Evolutionary conservation across 129 eudicot genomes (phyloP).

Genomic region (Heracleum sosnowskyi): DNA sequence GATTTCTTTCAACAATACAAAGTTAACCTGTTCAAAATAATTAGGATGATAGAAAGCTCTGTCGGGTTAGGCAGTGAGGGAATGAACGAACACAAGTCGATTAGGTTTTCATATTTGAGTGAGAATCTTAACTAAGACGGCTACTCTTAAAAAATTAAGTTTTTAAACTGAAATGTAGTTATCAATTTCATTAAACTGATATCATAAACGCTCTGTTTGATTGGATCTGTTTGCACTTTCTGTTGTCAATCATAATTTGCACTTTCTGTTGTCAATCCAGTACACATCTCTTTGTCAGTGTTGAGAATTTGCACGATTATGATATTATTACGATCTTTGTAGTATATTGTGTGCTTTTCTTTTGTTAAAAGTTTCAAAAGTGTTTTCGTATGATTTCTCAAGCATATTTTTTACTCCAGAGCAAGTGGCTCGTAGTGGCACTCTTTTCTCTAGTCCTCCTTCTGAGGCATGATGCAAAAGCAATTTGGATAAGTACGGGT

Average conservation of each 20-base stretch:
- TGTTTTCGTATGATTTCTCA: background rate
- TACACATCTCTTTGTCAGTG: background rate
- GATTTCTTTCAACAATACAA: too few relatives aligned
- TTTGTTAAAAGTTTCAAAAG: background rate
- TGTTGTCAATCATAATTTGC: background rate
- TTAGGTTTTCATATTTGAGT: too few relatives aligned
- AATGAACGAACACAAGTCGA: too few relatives aligned
- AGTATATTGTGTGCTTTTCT: background rate
- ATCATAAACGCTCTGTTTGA: background rate
- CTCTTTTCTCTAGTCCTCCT: conserved; percentile 32
- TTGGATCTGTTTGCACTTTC: background rate
- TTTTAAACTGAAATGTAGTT: background rate
- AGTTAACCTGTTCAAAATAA: too few relatives aligned
- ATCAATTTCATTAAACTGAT: background rate
- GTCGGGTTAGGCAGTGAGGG: too few relatives aligned
- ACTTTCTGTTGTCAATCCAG: background rate
- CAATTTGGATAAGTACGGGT: conserved; percentile 58
- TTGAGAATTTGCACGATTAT: background rate
- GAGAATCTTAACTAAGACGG: too few relatives aligned
- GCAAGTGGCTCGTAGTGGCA: conserved; percentile 56
- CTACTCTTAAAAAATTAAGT: too few relatives aligned
- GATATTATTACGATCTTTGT: background rate
- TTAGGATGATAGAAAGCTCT: too few relatives aligned
- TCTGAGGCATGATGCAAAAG: conserved; percentile 60
- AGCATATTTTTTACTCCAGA: conserved; percentile 29